Base-by-base conservation (phyloP, 305 asterid species). In the Fraxinus floribunda region DNA sequence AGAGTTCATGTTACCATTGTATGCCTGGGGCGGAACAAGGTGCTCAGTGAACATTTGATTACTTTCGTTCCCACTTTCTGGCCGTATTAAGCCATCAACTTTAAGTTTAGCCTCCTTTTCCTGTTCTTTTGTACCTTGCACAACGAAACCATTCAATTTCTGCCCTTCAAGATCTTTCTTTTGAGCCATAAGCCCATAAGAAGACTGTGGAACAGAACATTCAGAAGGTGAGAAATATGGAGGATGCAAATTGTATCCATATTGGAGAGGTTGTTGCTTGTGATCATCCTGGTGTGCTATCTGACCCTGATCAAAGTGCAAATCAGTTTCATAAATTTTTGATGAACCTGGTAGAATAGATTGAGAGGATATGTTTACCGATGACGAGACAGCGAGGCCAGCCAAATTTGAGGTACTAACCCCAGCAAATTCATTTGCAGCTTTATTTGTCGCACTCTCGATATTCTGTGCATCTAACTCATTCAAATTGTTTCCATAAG, bases 401-500 rank as follows among this genome's bases (percentile, higher is more conserved):
- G 86, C 79, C 79, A 83, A 70, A 80, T 81, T 83, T 68, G 86
- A 74, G 85, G 82, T 82, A 79, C 81, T 80, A 29, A 73, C 80
- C 75, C 88, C 90, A 83, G 32, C 78, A 72, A 87, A 84, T 81
- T 86, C 90, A 79, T 84, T 44, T 77, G 90, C 74, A 77, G 83
- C 79, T 84, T 85, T 85, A 86, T 74, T 62, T 20, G 92, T 71
- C 78, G 86, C 89, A 80, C 79, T 83, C 79, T 80, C 91, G 30
- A 52, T 80, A 85, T 88, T 89, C 39, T 82, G 76, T 49, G 80
- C 78, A 85, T 91, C 91, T 84, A 93, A 78, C 83, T 90, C 91
- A 81, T 86, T 89, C 80, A 92, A 85, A 76, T 86, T 89, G 88
- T 87, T 91, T 7, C 89, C 90, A 3, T 90, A 91, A 77, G 89